A percentile compares a stretch with the other conserved stretches of the same genome.
phyloP scores from a whole-genome alignment of 2,329 filamentous ascomycete genomes.

The Trichoderma pleuroti region DNA sequence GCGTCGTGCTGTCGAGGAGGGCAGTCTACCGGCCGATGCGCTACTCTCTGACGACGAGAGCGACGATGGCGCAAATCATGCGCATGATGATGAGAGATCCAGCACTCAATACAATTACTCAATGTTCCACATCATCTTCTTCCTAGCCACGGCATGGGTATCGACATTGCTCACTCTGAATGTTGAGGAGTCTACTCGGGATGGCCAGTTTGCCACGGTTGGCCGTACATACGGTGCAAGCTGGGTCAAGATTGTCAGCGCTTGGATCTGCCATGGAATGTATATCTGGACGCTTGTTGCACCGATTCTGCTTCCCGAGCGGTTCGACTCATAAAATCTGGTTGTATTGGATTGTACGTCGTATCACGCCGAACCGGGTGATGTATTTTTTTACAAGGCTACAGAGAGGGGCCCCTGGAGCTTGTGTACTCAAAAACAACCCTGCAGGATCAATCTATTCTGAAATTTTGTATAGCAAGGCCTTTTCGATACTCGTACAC shows the following conservation, averaged over 20 bases:
- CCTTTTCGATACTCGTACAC: not conserved
- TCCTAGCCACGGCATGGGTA: conserved; percentile 93
- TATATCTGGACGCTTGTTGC: conserved; percentile 92
- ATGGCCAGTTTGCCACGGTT: conserved; percentile 80
- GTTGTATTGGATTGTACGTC: not conserved
- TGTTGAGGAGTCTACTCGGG: conserved; percentile 60
- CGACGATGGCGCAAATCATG: conserved; percentile 58
- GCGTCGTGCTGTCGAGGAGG: conserved; percentile 86
- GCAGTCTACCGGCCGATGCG: conserved; percentile 85
- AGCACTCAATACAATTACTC: conserved; percentile 95
- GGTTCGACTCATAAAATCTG: conserved; percentile 60
- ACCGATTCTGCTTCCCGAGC: conserved; percentile 77
- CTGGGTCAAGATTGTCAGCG: conserved; percentile 98
- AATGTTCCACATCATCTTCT: conserved; percentile 96
- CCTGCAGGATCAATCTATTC: not conserved
- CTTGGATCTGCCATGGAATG: conserved; percentile 93
- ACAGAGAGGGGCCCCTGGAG: not conserved
- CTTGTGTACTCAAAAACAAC: not conserved
- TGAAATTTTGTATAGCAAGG: not conserved
- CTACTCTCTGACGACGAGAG: conserved; percentile 71
- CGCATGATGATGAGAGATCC: conserved; percentile 81
- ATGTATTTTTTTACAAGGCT: not conserved
- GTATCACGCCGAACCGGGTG: not conserved
- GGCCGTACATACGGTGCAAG: conserved; percentile 95
- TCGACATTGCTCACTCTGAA: conserved; percentile 81